Evolutionary conservation across 495 filamentous ascomycete genomes (phyloP), one percentile per base, ranked within the genome.

Genomic region (Lasiosphaeria ovina): DNA sequence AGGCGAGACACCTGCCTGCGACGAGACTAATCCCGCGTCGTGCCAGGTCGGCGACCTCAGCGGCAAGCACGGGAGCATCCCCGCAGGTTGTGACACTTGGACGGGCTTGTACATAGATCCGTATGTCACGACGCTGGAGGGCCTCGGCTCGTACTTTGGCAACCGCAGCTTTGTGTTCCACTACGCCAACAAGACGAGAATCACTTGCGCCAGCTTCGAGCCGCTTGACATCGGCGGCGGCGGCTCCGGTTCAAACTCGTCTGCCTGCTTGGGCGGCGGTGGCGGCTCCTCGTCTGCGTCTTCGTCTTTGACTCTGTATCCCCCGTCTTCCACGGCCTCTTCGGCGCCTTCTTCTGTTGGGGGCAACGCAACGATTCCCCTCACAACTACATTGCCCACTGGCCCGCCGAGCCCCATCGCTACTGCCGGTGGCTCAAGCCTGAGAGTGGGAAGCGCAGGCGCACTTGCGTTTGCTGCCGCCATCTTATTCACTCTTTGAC

Each of bases 1-100:
- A 59, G 85, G 85, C 57, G 85, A 92, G 70, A 69, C 69, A 14
- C 79, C 86, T 44, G 62, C 81, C 7, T 97, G 92, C 74, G 79
- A 93, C 74, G 47, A 75, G 8, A 71, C 69, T 9, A 66, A 76
- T 34, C 88, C 89, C 7, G 66, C 83, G 61, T 88, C 85, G 0
- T 97, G 92, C 78, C 85, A 95, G 72, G 85, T 90, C 33, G 92
- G 92, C 61, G 92, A 97, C 74, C 74, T 96, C 54, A 81, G 83
- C 63, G 92, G 92, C 66, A 97, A 96, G 79, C 82, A 92, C 66
- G 89, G 88, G 55, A 79, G 78, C 48, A 85, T 93, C 69, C 59
- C 66, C 0, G 47, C 44, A 3, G 77, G 77, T 48, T 66, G 71
- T 34, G 71, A 68, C 57, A 57, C 66, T 0, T 86, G 74, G 72